Percentiles rank a stretch among this genome's conserved stretches.
These are phyloP conservation scores for Leccinum subgranulosum DNA, from an alignment of 768 basidiomycete genomes.

Conservation along the genomic window DNA sequence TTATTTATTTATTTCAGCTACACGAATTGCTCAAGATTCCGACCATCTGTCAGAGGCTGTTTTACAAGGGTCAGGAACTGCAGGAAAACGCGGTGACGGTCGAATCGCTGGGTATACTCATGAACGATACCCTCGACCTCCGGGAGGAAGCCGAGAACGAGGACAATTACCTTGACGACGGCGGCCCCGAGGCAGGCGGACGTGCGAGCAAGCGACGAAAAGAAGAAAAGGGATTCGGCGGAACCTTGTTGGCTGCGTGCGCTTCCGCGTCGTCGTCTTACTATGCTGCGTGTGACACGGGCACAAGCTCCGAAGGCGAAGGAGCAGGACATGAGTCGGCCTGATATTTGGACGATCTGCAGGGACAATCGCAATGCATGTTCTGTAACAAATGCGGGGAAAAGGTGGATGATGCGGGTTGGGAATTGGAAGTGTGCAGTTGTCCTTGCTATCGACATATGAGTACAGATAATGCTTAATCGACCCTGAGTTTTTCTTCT, in stretches of 20 bases:
- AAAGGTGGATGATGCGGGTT: constrained; percentile 23
- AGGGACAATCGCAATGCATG: constrained; percentile 41
- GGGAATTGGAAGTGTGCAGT: constrained; percentile 8
- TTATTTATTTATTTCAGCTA: constrained; percentile 39
- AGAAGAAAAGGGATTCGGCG: constrained; percentile 68
- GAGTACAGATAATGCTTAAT: constrained; percentile 36
- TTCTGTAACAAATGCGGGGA: constrained; percentile 46
- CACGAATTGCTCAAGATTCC: constrained; percentile 63
- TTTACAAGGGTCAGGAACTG: constrained; percentile 59
- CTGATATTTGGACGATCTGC: constrained; percentile 51
- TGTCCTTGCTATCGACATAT: constrained; percentile 30
- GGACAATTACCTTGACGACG: constrained; percentile 46
- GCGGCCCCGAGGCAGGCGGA: constrained; percentile 36
- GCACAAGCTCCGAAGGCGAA: constrained; percentile 34
- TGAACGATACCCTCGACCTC: constrained; percentile 65
- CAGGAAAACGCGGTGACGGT: constrained; percentile 52
- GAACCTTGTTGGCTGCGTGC: constrained; percentile 60
- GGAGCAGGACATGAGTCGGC: constrained; percentile 19
- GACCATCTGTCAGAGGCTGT: constrained; percentile 73
- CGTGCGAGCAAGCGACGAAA: constrained; percentile 39
- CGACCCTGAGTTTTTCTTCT: constrained; percentile 15
- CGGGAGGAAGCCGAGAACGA: constrained; percentile 60
- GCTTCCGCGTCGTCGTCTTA: constrained; percentile 17
- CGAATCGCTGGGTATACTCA: constrained; percentile 54
- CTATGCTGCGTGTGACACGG: constrained; percentile 26